These are phyloP conservation scores for Rutstroemia sp. DNA, from an alignment of 2,329 filamentous ascomycete species.

Conservation along the genomic window DNA sequence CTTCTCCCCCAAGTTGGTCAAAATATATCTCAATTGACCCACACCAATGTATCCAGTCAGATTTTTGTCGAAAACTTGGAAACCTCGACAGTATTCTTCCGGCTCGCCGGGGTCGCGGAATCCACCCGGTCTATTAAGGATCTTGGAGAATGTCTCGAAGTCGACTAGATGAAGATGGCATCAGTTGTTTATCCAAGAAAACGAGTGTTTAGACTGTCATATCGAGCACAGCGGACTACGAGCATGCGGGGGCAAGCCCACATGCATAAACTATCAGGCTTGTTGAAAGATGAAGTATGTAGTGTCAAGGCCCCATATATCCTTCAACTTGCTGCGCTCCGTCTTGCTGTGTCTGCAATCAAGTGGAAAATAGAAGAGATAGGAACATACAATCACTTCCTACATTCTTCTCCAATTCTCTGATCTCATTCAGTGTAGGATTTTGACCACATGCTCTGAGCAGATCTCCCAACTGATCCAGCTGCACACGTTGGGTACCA, in stretches of 20 bases:
- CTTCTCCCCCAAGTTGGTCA: conserved; percentile 98
- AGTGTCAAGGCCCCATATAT: neutral
- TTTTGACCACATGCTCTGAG: conserved; percentile 97
- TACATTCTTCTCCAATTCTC: conserved; percentile 82
- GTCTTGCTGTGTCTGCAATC: neutral
- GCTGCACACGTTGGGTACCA: conserved; percentile 83
- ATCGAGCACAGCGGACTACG: neutral
- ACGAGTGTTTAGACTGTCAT: neutral
- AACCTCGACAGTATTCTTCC: conserved; percentile 96
- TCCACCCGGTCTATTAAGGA: conserved; percentile 93
- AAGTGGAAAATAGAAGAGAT: neutral
- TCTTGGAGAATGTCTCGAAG: conserved; percentile 93
- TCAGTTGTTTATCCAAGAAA: neutral
- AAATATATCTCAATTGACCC: conserved; percentile 93
- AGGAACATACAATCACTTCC: conserved; percentile 77
- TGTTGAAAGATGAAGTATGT: neutral
- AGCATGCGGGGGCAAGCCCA: neutral
- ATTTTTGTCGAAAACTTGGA: conserved; percentile 99
- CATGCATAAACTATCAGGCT: neutral
- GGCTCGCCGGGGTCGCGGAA: conserved; percentile 98
- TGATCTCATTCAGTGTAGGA: conserved; percentile 87
- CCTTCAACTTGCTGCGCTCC: neutral
- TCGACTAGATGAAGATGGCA: conserved; percentile 58
- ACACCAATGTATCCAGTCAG: conserved; percentile 97
- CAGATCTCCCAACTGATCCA: conserved; percentile 84